Evolutionary conservation across 2,329 filamentous ascomycete genomes (phyloP).

Genomic region (Pseudonectria foliicola): DNA sequence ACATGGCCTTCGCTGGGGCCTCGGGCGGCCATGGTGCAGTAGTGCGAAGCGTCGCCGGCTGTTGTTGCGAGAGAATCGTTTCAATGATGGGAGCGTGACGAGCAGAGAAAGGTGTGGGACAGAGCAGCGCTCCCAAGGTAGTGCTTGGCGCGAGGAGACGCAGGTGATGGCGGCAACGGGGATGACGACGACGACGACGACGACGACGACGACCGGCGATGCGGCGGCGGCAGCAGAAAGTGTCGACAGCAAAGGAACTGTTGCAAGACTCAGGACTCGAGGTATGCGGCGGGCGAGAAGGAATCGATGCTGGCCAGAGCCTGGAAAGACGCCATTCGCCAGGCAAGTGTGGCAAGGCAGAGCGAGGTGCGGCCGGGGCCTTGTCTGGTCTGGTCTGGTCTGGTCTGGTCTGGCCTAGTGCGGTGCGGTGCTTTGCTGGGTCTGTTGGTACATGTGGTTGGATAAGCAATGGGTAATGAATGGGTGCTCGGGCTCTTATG

Average conservation of each 20-base stretch:
- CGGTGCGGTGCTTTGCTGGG: constrained; percentile 12
- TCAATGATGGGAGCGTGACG: constrained; percentile 11
- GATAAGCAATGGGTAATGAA: too few species aligned
- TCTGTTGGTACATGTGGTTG: too few species aligned
- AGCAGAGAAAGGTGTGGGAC: constrained; percentile 7
- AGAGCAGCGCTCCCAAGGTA: too few species aligned
- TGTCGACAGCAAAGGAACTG: too few species aligned
- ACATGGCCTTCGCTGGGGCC: constrained; percentile 27
- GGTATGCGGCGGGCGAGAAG: constrained; percentile 3
- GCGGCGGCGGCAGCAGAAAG: too few species aligned
- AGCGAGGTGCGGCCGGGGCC: constrained; percentile 9
- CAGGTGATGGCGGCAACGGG: too few species aligned
- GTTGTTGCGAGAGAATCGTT: constrained; percentile 8
- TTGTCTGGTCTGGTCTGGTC: too few species aligned
- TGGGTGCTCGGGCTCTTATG: background rate
- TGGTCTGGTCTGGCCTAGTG: constrained; percentile 7
- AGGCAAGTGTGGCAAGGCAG: constrained; percentile 14
- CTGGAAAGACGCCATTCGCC: constrained; percentile 15
- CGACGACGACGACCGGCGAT: too few species aligned
- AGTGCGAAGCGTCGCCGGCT: constrained; percentile 12
- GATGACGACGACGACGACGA: too few species aligned
- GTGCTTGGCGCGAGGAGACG: too few species aligned
- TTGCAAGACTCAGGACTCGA: too few species aligned
- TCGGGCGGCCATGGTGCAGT: constrained; percentile 37
- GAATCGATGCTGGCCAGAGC: constrained; percentile 8